Base-by-base conservation (phyloP, 2,329 filamentous ascomycete genomes). In the Aureobasidium uvarum region DNA sequence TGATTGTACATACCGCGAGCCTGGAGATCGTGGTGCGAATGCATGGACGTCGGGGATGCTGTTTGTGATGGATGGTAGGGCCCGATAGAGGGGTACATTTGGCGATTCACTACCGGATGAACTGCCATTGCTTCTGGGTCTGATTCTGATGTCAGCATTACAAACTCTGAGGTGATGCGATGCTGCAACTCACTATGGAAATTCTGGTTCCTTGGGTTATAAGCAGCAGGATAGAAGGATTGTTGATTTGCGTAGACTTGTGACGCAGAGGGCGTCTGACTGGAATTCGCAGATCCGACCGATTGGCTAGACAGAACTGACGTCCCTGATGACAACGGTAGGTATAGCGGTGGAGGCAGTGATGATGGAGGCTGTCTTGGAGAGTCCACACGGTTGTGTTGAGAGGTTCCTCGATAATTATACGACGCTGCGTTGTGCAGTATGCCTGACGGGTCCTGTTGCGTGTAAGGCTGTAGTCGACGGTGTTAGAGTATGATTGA, bases 21-120 rank as follows among this genome's bases (percentile, higher is more conserved):
- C 80, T 96, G 91, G 74, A 94, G 91, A 74, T 98, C 94, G 78
- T 96, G 92, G 66, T 92, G 91, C 25, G 92, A 89, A 69, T 93
- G 90, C 72, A 97, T 93, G 59, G 93, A 96, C 45, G 92, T 91
- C 56, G 94, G 94, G 64, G 94, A 96, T 78, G 94, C 96, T 65
- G 93, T 96, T 80, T 97, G 93, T 64, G 93, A 92, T 20, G 93
- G 96, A 77, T 97, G 91, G 76, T 97, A 97, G 75, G 71, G 72
- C 31, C 72, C 72, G 56, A 96, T 96, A 67, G 92, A 91, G 71
- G 93, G 93, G 76, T 96, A 96, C 54, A 82, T 77, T 69, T 84
- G 78, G 71, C 86, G 83, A 75, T 86, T 86, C 83, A 89, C 87
- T 70, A 85, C 85, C 71, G 86, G 83, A 71, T 76, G 74, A 56